phyloP scores from a whole-genome alignment of 2,329 filamentous ascomycete species.

The Xylariaceae sp. region DNA sequence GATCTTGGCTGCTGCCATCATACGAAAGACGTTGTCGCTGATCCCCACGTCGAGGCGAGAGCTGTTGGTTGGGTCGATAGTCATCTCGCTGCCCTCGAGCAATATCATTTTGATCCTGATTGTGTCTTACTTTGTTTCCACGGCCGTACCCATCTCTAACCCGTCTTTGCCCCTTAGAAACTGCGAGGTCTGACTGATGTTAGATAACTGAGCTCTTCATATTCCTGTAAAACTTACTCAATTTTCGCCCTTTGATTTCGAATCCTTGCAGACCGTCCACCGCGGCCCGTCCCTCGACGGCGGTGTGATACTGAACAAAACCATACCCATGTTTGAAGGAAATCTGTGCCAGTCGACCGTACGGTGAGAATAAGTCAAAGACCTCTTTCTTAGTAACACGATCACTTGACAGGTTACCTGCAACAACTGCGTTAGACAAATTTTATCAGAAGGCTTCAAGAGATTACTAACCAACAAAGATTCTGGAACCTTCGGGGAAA shows the following conservation, averaged over 20 bases:
- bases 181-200: conserved; percentile 66
- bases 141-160: conserved; percentile 68
- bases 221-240: conserved; percentile 69
- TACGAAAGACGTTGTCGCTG: conserved; percentile 35
- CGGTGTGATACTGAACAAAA: conserved; percentile 88
- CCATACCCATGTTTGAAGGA: conserved; percentile 96
- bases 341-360: conserved; percentile 86
- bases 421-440: conserved; percentile 25
- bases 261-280: conserved; percentile 75
- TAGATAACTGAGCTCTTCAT: conserved; percentile 5
- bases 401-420: conserved; percentile 88
- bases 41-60: conserved; percentile 26
- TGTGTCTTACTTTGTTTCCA: conserved; percentile 41
- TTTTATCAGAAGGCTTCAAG: neutral
- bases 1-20: conserved; percentile 30
- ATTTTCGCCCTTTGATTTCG: conserved; percentile 82
- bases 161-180: conserved; percentile 83
- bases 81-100: conserved; percentile 25
- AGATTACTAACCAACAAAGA: conserved; percentile 66
- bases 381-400: conserved; percentile 91
- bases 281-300: conserved; percentile 68
- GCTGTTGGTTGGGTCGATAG: conserved; percentile 23
- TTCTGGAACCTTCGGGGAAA: conserved; percentile 70
- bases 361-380: conserved; percentile 83
- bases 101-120: conserved; percentile 39